phyloP scores from a whole-genome alignment of 192 early-diverging fungal species.

The Backusella circina region DNA sequence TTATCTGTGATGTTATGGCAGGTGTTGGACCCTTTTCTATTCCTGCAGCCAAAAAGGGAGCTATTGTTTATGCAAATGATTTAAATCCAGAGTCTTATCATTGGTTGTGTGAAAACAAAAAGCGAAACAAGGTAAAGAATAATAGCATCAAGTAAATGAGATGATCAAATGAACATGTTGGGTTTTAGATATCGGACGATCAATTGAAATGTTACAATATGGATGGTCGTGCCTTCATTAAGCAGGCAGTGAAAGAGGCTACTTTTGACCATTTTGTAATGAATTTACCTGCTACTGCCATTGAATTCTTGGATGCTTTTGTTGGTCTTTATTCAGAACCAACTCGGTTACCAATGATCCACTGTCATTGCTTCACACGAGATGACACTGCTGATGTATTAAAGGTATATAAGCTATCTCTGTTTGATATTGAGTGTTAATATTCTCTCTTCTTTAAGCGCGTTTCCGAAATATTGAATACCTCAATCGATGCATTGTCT shows the following conservation, averaged over 20 bases:
- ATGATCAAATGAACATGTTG: slow-evolving; percentile 34
- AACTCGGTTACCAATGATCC: slow-evolving; percentile 77
- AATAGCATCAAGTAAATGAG: neutral
- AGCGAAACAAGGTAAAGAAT: slow-evolving; percentile 72
- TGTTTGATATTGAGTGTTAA: neutral
- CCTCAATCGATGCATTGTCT: slow-evolving; percentile 31
- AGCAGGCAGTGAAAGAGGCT: slow-evolving; percentile 62
- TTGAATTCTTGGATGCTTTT: slow-evolving; percentile 67
- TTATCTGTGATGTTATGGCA: slow-evolving; percentile 93
- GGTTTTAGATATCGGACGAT: neutral
- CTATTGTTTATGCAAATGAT: slow-evolving; percentile 95
- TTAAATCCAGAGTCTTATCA: slow-evolving; percentile 89
- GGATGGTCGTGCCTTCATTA: slow-evolving; percentile 91
- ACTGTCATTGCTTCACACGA: slow-evolving; percentile 94
- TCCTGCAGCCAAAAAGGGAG: slow-evolving; percentile 81
- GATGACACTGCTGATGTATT: slow-evolving; percentile 64
- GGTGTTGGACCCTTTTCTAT: slow-evolving; percentile 98
- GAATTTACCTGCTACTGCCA: slow-evolving; percentile 96
- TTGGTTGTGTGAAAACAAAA: slow-evolving; percentile 79
- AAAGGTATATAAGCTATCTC: slow-evolving; percentile 34
- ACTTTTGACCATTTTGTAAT: slow-evolving; percentile 96
- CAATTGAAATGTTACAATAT: slow-evolving; percentile 66
- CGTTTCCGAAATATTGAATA: slow-evolving; percentile 47
- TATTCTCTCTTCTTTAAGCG: slow-evolving; percentile 34
- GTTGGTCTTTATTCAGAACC: slow-evolving; percentile 7